Conservation (phyloP, 2,329 filamentous ascomycete genomes). For the Trichoderma oligosporum region DNA sequence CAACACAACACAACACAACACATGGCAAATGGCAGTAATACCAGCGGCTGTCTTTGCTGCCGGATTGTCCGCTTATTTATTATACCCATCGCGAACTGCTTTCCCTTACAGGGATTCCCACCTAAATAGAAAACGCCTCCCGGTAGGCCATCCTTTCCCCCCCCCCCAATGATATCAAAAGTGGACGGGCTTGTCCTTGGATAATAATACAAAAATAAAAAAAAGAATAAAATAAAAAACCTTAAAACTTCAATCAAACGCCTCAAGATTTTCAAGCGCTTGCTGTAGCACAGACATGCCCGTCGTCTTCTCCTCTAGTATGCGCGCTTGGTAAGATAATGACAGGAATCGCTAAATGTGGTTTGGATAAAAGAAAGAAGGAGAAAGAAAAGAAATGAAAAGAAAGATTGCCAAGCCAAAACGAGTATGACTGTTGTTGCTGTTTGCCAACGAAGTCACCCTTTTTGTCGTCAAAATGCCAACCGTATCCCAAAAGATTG, state of each 20-base stretch:
- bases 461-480: background rate
- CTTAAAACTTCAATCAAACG: background rate
- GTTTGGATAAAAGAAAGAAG: background rate
- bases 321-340: background rate
- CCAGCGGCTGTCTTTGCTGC: background rate
- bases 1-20: background rate
- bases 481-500: background rate
- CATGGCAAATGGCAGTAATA: no score
- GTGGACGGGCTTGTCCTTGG: no score
- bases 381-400: background rate
- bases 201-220: background rate
- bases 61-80: background rate
- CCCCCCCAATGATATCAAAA: no score
- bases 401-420: no score
- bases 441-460: no score
- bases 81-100: constrained; percentile 15
- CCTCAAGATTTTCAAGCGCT: constrained; percentile 8
- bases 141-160: no score
- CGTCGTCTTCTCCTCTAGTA: background rate
- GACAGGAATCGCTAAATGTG: background rate
- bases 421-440: background rate
- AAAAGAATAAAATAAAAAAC: background rate
- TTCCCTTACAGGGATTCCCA: background rate
- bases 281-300: constrained; percentile 10
- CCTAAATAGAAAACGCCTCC: no score